Base-by-base conservation (phyloP, 2,329 filamentous ascomycete species). In the Diaporthe aspalathi region DNA sequence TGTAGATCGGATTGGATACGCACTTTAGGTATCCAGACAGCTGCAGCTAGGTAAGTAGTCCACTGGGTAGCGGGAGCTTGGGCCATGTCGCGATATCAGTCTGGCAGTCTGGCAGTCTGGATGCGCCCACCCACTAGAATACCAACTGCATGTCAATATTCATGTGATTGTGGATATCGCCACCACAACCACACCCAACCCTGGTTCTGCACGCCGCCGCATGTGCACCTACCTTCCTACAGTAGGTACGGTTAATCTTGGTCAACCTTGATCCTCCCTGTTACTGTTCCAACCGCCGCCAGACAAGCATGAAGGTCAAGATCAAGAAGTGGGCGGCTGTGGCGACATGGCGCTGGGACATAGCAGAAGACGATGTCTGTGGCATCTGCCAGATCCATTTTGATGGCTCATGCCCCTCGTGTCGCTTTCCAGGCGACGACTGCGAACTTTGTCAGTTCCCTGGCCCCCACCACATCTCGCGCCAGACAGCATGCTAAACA, bases 321-420 rank as follows among this genome's bases (percentile, higher is more conserved):
- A 96, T 98, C 83, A 93, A 92, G 78, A 90, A 94, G 80, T 98
- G 95, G 94, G 92, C 96, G 78, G 93, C 94, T 5, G 94, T 99
- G 74, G 96, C 96, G 22, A 95, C 94, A 69, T 99, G 96, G 96
- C 91, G 94, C 75, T 99, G 96, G 96, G 94, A 98, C 80, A 93
- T 98, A 78, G 94, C 95, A 29, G 94, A 97, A 77, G 95, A 98
- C 83, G 95, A 99, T 80, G 95, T 98, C 74, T 99, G 96, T 78
- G 96, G 96, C 77, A 99, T 99, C 84, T 99, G 96, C 83, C 95
- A 97, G 80, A 95, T 97, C 74, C 93, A 97, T 78, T 99, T 98
- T 80, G 96, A 99, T 81, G 95, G 95, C 72, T 98, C 96, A 32
- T 99, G 96, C 85, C 95, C 96, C 57, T 97, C 94, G 69, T 99